Evolutionary conservation across 768 basidiomycete species (phyloP).

Genomic region (Cystobasidium tubakii): DNA sequence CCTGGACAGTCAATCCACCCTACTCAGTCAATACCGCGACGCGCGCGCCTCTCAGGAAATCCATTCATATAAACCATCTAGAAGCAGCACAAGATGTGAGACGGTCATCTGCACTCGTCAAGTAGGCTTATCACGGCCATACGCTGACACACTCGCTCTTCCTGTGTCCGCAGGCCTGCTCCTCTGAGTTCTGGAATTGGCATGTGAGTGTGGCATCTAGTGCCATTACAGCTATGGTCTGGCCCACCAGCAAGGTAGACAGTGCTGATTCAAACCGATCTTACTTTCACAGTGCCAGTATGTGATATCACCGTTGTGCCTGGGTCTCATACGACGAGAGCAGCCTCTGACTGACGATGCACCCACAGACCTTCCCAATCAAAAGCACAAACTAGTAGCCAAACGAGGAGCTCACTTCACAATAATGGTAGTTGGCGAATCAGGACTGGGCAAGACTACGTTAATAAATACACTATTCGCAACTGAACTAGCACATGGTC

Average conservation of each 20-base stretch:
- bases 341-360: neutral
- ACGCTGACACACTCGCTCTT: neutral
- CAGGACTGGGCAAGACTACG: conserved; percentile 78
- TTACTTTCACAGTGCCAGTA: conserved; percentile 5
- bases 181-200: conserved; percentile 16
- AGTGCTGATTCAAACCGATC: neutral
- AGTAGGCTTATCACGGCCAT: neutral
- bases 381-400: conserved; percentile 98
- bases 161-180: neutral
- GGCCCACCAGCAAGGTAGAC: neutral
- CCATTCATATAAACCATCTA: neutral
- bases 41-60: too few relatives aligned
- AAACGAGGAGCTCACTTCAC: conserved; percentile 97
- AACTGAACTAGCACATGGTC: conserved; percentile 83
- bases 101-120: neutral
- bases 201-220: neutral
- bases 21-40: neutral
- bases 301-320: neutral
- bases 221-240: neutral
- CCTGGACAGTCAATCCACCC: too few relatives aligned
- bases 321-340: neutral
- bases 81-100: neutral
- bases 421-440: conserved; percentile 99
- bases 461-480: conserved; percentile 98
- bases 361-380: conserved; percentile 87